These are phyloP conservation scores for Alternaria metachromatica DNA, from an alignment of 2,329 filamentous ascomycete genomes.

Conservation along the genomic window DNA sequence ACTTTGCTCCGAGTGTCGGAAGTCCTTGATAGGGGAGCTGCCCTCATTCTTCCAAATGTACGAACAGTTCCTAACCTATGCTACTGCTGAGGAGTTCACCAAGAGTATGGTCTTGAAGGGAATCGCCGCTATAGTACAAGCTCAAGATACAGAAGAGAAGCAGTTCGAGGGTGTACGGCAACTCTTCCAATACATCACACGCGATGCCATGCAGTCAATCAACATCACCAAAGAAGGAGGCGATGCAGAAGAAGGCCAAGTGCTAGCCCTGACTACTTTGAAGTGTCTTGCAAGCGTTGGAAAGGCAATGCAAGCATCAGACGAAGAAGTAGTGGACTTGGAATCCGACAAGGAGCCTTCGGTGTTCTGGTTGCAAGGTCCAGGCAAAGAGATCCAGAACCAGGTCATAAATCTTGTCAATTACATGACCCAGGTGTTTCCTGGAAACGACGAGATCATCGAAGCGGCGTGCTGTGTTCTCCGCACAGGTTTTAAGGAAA, in stretches of 20 bases:
- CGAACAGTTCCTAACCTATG: conserved; percentile 64
- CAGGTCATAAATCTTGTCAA: conserved; percentile 61
- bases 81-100: conserved; percentile 70
- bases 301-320: conserved; percentile 72
- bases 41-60: conserved; percentile 75
- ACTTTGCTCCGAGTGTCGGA: conserved; percentile 77
- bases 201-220: conserved; percentile 60
- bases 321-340: conserved; percentile 72
- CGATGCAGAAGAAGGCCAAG: conserved; percentile 51
- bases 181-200: conserved; percentile 67
- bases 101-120: conserved; percentile 77
- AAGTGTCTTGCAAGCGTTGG: conserved; percentile 74
- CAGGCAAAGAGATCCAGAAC: conserved; percentile 59
- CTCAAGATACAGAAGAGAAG: conserved; percentile 64
- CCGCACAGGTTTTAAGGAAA: conserved; percentile 77
- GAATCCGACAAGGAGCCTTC: conserved; percentile 57
- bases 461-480: conserved; percentile 76
- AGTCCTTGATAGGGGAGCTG: conserved; percentile 70
- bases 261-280: conserved; percentile 61
- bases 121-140: conserved; percentile 78
- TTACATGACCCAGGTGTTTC: conserved; percentile 61
- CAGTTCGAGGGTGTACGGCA: conserved; percentile 63
- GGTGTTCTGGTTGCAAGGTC: conserved; percentile 58
- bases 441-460: conserved; percentile 68
- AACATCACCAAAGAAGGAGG: conserved; percentile 40